Percentiles rank a stretch among this genome's conserved stretches.
These are phyloP conservation scores for Sordariomycetes sp. DNA, from an alignment of 2,329 filamentous ascomycete species.

Conservation along the genomic window DNA sequence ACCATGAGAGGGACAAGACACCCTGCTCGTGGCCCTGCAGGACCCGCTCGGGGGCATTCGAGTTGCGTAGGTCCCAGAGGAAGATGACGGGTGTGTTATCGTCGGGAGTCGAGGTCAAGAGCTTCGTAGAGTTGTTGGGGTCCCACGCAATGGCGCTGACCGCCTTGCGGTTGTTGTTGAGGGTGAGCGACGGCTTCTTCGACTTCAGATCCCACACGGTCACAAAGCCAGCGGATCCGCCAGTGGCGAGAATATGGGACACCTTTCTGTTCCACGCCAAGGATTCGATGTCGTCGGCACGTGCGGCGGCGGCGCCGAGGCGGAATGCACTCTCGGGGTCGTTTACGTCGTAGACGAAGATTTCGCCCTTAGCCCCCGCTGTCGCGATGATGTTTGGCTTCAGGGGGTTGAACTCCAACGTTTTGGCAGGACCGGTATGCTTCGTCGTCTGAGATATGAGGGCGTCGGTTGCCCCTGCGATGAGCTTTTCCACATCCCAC, in stretches of 20 bases:
- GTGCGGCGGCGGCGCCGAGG: conserved; percentile 74
- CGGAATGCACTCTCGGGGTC: conserved; percentile 80
- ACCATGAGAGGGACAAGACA: conserved; percentile 91
- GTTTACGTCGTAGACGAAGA: conserved; percentile 91
- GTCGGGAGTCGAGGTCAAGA: conserved; percentile 82
- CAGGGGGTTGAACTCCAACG: conserved; percentile 91
- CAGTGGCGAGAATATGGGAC: conserved; percentile 88
- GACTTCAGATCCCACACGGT: conserved; percentile 98
- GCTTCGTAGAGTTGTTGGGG: conserved; percentile 85
- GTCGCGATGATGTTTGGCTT: conserved; percentile 85
- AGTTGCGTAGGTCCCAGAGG: conserved; percentile 92
- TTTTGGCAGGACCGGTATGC: conserved; percentile 85
- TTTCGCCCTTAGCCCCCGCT: conserved; percentile 86
- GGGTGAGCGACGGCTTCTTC: conserved; percentile 90
- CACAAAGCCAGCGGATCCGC: conserved; percentile 84
- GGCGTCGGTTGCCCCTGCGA: conserved; percentile 50
- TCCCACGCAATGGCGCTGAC: conserved; percentile 97
- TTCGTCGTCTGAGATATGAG: conserved; percentile 77
- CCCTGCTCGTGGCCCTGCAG: conserved; percentile 90
- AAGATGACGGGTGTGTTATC: conserved; percentile 80
- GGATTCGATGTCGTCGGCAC: conserved; percentile 90
- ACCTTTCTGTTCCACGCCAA: conserved; percentile 99
- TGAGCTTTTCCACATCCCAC: conserved; percentile 72
- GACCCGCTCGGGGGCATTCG: conserved; percentile 81
- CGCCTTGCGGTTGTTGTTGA: conserved; percentile 90